Evolutionary conservation across 2,329 filamentous ascomycete genomes (phyloP), one percentile per base, ranked within the genome.

Genomic region (Aspergillus sergii): DNA sequence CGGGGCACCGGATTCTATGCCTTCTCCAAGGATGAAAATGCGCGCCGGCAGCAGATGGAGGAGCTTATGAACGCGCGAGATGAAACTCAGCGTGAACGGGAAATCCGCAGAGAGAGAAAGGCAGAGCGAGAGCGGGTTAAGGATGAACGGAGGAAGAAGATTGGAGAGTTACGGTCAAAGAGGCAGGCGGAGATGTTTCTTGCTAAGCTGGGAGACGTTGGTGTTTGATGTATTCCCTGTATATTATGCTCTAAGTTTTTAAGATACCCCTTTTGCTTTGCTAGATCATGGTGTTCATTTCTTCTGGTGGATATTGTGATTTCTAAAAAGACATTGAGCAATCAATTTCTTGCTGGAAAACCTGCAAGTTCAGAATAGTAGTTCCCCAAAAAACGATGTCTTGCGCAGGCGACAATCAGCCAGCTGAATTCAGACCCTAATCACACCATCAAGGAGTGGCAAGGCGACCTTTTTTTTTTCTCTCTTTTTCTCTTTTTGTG

Each of bases 1-100:
- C 94, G 95, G 71, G 95, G 95, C 4, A 92, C 91, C 0, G 95
- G 92, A 0, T 99, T 98, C 79, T 97, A 93, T 81, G 89, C 91
- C 61, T 98, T 99, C 75, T 92, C 90, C 63, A 86, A 86, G 68
- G 91, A 96, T 76, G 89, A 90, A 73, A 88, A 86, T 68, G 82
- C 83, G 67, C 79, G 86, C 55, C 83, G 89, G 73, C 78, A 79
- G 71, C 92, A 98, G 83, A 97, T 98, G 92, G 84, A 86, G 68
- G 85, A 84, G 51, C 80, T 97, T 60, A 85, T 88, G 66, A 82
- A 84, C 69, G 89, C 93, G 75, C 83, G 91, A 63, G 79, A 82
- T 65, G 86, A 88, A 73, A 95, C 92, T 58, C 90, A 93, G 77
- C 80, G 82, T 59, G 85, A 85, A 69, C 82, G 91, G 63, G 78